These are phyloP conservation scores for Calonectria naviculata DNA, from an alignment of 2,329 filamentous ascomycete genomes.

Conservation along the genomic window DNA sequence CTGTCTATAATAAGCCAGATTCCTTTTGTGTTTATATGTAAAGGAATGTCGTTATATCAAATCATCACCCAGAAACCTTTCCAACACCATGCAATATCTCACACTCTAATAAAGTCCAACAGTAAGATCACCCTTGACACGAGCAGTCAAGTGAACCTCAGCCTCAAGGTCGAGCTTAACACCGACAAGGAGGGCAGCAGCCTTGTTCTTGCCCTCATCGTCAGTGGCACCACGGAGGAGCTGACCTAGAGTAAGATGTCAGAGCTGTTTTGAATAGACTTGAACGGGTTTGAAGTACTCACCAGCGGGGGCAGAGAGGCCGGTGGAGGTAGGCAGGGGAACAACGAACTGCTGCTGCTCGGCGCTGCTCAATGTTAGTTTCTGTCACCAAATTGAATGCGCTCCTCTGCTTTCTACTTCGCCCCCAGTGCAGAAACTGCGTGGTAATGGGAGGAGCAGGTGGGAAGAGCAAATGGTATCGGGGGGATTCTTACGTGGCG, in stretches of 20 bases:
- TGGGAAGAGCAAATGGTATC: not conserved
- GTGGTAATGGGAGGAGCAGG: not conserved
- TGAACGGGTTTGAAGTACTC: constrained; percentile 27
- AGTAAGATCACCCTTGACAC: constrained; percentile 70
- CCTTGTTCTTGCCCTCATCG: constrained; percentile 67
- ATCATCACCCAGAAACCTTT: not conserved
- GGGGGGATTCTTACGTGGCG: not conserved
- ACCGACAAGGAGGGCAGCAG: constrained; percentile 67
- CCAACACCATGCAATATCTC: not conserved
- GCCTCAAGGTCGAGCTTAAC: constrained; percentile 73
- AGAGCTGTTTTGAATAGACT: not conserved
- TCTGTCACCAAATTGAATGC: not conserved
- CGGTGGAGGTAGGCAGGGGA: constrained; percentile 44
- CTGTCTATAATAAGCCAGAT: not conserved
- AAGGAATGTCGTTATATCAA: not conserved
- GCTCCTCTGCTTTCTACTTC: not conserved
- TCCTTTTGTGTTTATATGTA: not conserved
- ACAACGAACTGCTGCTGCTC: constrained; percentile 32
- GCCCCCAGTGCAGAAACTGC: not conserved
- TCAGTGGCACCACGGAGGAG: constrained; percentile 68
- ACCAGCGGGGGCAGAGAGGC: constrained; percentile 47
- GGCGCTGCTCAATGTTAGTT: not conserved
- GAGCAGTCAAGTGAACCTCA: constrained; percentile 69
- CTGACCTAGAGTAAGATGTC: constrained; percentile 52
- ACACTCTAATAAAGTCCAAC: constrained; percentile 48